These are phyloP conservation scores for Tuber borchii DNA, from an alignment of 495 filamentous ascomycete genomes.

Conservation along the genomic window DNA sequence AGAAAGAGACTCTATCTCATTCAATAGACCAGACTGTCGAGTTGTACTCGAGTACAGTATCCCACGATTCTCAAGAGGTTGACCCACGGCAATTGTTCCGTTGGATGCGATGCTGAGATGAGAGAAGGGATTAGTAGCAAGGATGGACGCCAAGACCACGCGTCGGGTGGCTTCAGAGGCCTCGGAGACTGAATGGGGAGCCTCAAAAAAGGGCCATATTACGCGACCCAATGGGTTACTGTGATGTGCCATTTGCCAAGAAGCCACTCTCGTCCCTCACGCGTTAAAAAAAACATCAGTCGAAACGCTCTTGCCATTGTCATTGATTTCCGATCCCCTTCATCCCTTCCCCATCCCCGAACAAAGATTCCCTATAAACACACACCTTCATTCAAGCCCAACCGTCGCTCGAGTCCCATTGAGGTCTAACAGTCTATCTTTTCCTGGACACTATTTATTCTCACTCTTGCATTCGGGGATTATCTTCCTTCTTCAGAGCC, in stretches of 20 bases:
- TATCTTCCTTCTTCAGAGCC: not conserved
- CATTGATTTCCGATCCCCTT: not conserved
- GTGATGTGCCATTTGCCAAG: not conserved
- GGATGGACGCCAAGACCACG: not conserved
- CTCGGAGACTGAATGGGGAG: not conserved
- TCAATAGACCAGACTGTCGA: not conserved
- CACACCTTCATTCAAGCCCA: not conserved
- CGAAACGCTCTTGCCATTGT: not conserved
- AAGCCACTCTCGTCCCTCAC: not conserved
- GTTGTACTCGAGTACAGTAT: too few relatives aligned
- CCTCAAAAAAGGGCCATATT: not conserved
- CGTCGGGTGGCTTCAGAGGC: not conserved
- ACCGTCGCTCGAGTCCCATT: not conserved
- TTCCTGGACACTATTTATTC: not conserved
- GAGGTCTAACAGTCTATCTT: not conserved
- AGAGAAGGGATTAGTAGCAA: not conserved
- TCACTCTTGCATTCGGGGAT: not conserved
- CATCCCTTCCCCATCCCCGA: not conserved
- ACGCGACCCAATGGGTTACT: not conserved
- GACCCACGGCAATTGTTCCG: not conserved
- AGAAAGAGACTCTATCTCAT: not conserved
- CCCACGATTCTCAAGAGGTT: not conserved
- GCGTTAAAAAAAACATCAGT: slow-evolving; percentile 3
- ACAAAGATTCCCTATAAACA: not conserved
- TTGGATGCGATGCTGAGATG: not conserved